Evolutionary conservation across 208 protist species (phyloP), one percentile per base, ranked within the genome.

Genomic region (Acanthamoeba healyi): DNA sequence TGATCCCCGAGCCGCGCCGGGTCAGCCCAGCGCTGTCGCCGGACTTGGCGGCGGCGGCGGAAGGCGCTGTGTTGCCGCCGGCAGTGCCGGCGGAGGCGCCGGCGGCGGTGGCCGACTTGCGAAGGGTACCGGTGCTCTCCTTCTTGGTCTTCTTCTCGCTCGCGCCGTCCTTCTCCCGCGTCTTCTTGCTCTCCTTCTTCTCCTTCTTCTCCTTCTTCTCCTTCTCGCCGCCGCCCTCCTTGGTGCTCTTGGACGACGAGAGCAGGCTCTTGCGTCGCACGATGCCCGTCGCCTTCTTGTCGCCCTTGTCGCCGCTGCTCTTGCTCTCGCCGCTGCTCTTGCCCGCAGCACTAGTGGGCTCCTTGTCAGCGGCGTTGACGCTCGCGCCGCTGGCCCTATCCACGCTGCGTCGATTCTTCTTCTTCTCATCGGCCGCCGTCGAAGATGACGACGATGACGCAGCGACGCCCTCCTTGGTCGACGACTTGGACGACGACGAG

Each of bases 91-190:
- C 9, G 1, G 67, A 14, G 32, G 67, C 12, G 17, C 9, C 19
- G 19, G 70, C 72, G 6, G 38, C 17, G 72, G 72, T 19, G n/a
- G 34, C 22, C 67, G 67, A 81, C 32, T 49, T 81, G 36, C 72
- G 72, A 14, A 81, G 72, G 22, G 72, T 51, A 38, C 49, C 81
- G 26, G 29, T 32, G n/a, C 67, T 79, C 2, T 82, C 74, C n/a
- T 82, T 82, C 74, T 82, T 82, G 22, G 74, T 82, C 44, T 82
- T 51, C 32, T 82, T 51, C 2, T 51, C 74, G n/a, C 24, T 24
- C 24, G 24, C 12, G 15, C 34, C 22, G 40, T 87, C 77, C 77
- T 87, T 87, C 40, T 87, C 86, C 2, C 56, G 51, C 22, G 54
- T 7, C 79, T 87, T 87, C 74, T 84, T 32, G 36, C 12, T 24